Evolutionary conservation across 2,329 filamentous ascomycete genomes (phyloP), one percentile per base, ranked within the genome.

Genomic region (Colletotrichum sp.): DNA sequence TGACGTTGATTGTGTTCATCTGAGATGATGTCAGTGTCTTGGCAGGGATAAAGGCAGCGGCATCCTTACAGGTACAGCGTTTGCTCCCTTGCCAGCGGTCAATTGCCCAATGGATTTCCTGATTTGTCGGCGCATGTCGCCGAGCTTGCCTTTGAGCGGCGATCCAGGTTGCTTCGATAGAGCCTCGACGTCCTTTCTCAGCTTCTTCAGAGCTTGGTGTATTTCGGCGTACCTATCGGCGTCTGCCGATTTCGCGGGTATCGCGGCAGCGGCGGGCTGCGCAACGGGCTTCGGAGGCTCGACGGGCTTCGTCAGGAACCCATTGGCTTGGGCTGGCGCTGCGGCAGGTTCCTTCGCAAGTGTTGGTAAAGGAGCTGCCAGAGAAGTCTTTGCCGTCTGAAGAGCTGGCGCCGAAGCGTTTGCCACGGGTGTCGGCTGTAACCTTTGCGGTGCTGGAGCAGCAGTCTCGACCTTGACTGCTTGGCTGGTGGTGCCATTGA

Each of bases 61-160:
- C 15, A 10, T 26, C 82, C 86, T 81, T 83, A 87, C 86, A 52
- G 84, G 83, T 52, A 82, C 80, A 4, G 80, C 79, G 80, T 95
- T 95, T 26, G 89, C 89, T 13, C 89, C 90, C 79, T 90, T 93
- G 72, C 91, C 93, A 52, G 89, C 90, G 2, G 92, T 94, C 32
- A 96, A 85, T 82, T 97, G 95, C 8, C 95, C 95, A 71, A 96
- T 90, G 21, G 90, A 92, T 80, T 93, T 94, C 52, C 91, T 90
- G 69, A 97, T 92, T 57, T 93, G 90, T 75, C 95, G 89, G 55
- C 95, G 90, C 88, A 95, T 92, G 71, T 95, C 91, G 39, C 94
- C 94, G 81, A 95, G 89, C 44, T 91, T 89, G 68, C 89, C 88
- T 83, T 95, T 95, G 32, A 96, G 85, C 3, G 81, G 84, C 6